Evolutionary conservation across 306 rosid genomes (phyloP), one percentile per base, ranked within the genome.

Genomic region (Vigna radiata): DNA sequence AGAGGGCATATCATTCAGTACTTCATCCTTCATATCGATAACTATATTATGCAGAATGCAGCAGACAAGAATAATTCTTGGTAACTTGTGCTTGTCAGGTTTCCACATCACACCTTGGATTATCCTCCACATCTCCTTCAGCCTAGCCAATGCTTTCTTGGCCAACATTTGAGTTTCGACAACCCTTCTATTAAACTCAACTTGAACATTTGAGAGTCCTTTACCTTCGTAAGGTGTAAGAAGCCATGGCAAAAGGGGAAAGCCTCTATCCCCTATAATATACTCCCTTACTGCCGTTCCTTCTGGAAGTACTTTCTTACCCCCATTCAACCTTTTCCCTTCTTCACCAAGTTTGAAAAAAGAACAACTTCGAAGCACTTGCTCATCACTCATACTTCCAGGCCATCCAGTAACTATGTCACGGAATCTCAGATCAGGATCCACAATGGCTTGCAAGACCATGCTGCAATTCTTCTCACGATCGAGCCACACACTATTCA

Each of bases 321-420:
- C 70, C 19, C 93, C 93, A 8, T 86, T 90, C 81, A 94, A 54
- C 70, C 85, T 85, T 54, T 77, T 75, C 15, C 92, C 94, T 77
- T 90, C 93, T 83, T 90, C 89, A 31, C 80, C 84, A 56, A 82
- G 83, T 68, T 76, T 83, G 89, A 80, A 90, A 63, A 94, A 86
- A 10, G 87, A 52, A 5, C 94, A 94, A 78, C 92, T 90, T 78
- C 23, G 75, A 17, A 94, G 94, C 52, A 89, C 88, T n/a, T 53
- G 39, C 16, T 81, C 84, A 43, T 94, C 97, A 11, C 87, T 86
- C 72, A 91, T 25, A 74, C 96, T 94, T 80, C 98, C 97, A 1
- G 98, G 98, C 96, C 98, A 94, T 52, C 98, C 97, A 3, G 92
- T 76, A 67, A 91, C 81, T 79, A 94, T 75, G 86, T 89, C 90